Evolutionary conservation across 495 filamentous ascomycete genomes (phyloP), one percentile per base, ranked within the genome.

Genomic region (Neurospora hispaniola): DNA sequence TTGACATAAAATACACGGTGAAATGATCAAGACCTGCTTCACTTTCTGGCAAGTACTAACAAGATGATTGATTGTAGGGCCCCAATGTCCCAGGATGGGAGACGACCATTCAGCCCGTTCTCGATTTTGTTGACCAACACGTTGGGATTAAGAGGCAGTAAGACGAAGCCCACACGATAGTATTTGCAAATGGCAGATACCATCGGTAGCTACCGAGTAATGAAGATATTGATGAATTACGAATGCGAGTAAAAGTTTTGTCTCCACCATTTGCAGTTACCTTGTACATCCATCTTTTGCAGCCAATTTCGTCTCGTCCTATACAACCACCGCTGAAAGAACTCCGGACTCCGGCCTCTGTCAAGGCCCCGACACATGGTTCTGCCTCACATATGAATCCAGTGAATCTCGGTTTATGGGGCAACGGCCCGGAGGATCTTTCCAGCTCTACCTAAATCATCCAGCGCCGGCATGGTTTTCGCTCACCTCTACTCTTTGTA

Each of bases 1-100:
- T 76, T 71, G 78, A 80, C 43, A 20, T 62, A 0, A 79, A 79
- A 74, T 80, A 76, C 43, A 80, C 74, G 59, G 78, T 80, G 66
- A 75, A 74, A 42, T 35, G 0, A 4, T 5, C 10, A 0, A 16
- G 5, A 6, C 0, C 18, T 16, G 18, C 38, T 39, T 20, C 0
- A 14, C 35, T 7, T 11, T 68, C 44, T 27, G 43, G 5, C 42
- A 8, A 35, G 72, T 39, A 41, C 39, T 62, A n/a, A 69, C 27
- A 40, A 3, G 2, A 14, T 27, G n/a, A 12, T 27, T 27, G n/a
- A 12, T 27, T 11, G 18, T 44, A 78, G 75, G 48, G 71, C 8
- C 71, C 75, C 0, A 66, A 72, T 9, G 74, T 79, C 5, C 70
- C 71, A 0, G 78, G 78, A 0, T 79, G 78, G 78, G 73, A 76